Conservation (phyloP, 1,284 basidiomycete species). For the Ustilago trichophora region DNA sequence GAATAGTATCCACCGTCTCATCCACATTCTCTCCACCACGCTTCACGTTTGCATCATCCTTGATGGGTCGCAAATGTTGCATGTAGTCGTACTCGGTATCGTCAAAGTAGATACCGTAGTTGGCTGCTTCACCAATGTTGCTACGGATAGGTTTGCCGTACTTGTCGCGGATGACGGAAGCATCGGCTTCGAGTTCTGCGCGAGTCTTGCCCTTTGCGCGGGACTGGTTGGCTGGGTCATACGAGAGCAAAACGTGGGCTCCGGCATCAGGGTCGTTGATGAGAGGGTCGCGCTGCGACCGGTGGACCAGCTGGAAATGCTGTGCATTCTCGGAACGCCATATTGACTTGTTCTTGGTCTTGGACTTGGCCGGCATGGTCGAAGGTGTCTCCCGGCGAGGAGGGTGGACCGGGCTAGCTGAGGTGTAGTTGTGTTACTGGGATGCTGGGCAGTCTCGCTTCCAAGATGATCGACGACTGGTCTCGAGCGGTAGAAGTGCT, state of each 20-base stretch:
- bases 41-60: constrained; percentile 53
- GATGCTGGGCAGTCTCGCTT: no score
- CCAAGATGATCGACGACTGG: no score
- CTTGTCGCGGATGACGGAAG: constrained; percentile 72
- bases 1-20: constrained; percentile 53
- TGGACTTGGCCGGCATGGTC: constrained; percentile 53
- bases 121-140: constrained; percentile 82
- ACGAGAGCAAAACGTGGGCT: constrained; percentile 84
- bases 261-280: constrained; percentile 92
- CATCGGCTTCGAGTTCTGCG: constrained; percentile 74
- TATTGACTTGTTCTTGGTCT: constrained; percentile 71
- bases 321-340: constrained; percentile 87
- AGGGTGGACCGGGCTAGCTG: no score
- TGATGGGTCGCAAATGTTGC: constrained; percentile 78
- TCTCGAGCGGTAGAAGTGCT: no score
- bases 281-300: constrained; percentile 93
- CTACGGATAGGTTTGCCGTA: constrained; percentile 31
- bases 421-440: no score
- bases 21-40: constrained; percentile 58
- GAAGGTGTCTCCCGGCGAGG: background rate
- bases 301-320: constrained; percentile 96
- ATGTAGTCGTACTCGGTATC: constrained; percentile 99
- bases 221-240: constrained; percentile 71
- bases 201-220: constrained; percentile 76
- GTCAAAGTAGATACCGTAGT: constrained; percentile 93